Percentiles rank a stretch among this genome's conserved stretches.
Evolutionary conservation across 2,329 filamentous ascomycete species (phyloP).

Genomic region (Penicillium rolfsii): DNA sequence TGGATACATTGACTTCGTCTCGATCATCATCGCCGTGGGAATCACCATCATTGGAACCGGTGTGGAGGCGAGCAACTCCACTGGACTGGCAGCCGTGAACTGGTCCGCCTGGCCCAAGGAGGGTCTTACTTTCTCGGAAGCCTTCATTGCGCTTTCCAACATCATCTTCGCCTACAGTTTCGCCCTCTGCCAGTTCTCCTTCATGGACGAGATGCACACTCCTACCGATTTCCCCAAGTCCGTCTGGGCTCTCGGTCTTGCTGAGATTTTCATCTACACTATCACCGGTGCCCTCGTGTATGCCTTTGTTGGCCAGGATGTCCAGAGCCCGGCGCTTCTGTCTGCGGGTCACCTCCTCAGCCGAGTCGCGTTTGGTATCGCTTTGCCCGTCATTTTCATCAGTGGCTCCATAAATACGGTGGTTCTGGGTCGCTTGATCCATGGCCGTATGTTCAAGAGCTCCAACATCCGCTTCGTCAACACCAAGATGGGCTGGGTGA

Average conservation of each 20-base stretch:
- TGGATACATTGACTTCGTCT: slow-evolving; percentile 8
- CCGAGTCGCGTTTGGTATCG: slow-evolving; percentile 7
- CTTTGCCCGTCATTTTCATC: slow-evolving; percentile 5
- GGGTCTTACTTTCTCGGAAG: slow-evolving; percentile 5
- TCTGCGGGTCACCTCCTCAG: slow-evolving; percentile 3
- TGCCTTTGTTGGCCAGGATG: slow-evolving; percentile 7
- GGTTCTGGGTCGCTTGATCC: slow-evolving; percentile 4
- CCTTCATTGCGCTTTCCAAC: slow-evolving; percentile 9
- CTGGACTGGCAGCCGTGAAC: background rate
- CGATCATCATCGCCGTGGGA: slow-evolving; percentile 2
- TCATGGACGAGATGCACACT: slow-evolving; percentile 10
- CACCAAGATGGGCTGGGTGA: slow-evolving; percentile 8
- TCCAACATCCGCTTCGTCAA: slow-evolving; percentile 9
- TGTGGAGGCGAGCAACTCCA: slow-evolving; percentile 4
- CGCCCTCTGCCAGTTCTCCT: slow-evolving; percentile 8
- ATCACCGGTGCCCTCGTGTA: slow-evolving; percentile 5
- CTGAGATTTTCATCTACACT: slow-evolving; percentile 9
- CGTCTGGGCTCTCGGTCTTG: background rate
- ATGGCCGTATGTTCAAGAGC: slow-evolving; percentile 7
- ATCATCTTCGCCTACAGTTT: slow-evolving; percentile 10
- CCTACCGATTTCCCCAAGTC: slow-evolving; percentile 9
- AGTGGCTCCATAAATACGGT: slow-evolving; percentile 7
- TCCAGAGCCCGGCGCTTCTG: slow-evolving; percentile 6
- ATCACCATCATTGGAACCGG: slow-evolving; percentile 6
- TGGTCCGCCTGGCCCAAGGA: slow-evolving; percentile 11